Evolutionary conservation across 768 basidiomycete species (phyloP).

Genomic region (Pholiota microspora): DNA sequence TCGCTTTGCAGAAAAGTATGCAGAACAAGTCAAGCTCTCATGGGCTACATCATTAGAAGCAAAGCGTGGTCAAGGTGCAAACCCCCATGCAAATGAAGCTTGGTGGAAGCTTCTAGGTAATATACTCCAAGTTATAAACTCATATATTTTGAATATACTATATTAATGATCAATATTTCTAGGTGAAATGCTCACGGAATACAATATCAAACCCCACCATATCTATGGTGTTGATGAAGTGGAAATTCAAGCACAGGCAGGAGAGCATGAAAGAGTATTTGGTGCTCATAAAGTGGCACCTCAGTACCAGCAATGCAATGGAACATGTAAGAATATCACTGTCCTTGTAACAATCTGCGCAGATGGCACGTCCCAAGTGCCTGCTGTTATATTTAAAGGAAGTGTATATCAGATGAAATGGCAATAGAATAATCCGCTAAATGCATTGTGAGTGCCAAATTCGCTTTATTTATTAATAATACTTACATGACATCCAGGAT

Average conservation of each 20-base stretch:
- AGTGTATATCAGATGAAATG: conserved; percentile 32
- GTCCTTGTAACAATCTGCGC: too few species aligned
- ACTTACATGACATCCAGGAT: conserved; percentile 20
- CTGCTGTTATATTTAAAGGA: conserved; percentile 40
- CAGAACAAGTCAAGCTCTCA: conserved; percentile 24
- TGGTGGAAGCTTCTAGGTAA: conserved; percentile 33
- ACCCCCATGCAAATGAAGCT: conserved; percentile 29
- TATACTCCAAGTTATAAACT: too few species aligned
- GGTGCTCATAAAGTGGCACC: conserved; percentile 16
- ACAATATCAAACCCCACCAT: conserved; percentile 22
- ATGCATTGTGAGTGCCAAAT: conserved; percentile 34
- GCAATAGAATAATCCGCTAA: conserved; percentile 36
- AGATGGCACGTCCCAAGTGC: conserved; percentile 35
- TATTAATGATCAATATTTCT: too few species aligned
- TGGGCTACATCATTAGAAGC: conserved; percentile 32
- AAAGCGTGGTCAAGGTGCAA: conserved; percentile 33
- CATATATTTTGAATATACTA: too few species aligned
- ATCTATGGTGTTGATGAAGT: conserved; percentile 35
- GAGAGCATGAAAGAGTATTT: conserved; percentile 27
- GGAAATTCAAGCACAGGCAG: conserved; percentile 26
- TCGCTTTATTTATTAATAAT: conserved; percentile 1
- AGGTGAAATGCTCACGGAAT: conserved; percentile 10
- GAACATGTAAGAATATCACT: conserved; percentile 32
- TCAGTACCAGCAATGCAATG: conserved; percentile 29
- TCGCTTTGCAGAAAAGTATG: too few species aligned